Evolutionary conservation across 2,329 filamentous ascomycete species (phyloP).

Genomic region (Orbilia brochopaga): DNA sequence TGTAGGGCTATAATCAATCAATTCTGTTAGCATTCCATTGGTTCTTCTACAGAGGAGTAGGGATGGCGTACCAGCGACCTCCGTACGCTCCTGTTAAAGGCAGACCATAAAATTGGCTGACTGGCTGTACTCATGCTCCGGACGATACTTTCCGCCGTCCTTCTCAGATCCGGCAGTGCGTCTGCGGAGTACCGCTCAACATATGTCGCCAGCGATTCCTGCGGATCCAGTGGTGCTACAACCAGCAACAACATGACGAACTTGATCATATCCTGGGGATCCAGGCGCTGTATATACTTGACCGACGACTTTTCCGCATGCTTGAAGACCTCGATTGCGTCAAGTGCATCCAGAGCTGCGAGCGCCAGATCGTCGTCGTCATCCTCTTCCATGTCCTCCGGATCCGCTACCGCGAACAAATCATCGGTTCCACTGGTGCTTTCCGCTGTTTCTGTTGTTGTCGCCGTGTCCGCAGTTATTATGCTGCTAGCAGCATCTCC

Average conservation of each 20-base stretch:
- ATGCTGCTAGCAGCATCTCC: constrained; percentile 56
- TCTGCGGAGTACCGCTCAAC: constrained; percentile 66
- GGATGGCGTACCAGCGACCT: constrained; percentile 50
- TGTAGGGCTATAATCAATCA: constrained; percentile 63
- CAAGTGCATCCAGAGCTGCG: constrained; percentile 71
- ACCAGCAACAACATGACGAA: constrained; percentile 73
- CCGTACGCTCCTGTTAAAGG: constrained; percentile 52
- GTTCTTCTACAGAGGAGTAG: neutral
- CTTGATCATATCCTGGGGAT: constrained; percentile 74
- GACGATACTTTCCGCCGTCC: constrained; percentile 69
- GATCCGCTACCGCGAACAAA: constrained; percentile 60
- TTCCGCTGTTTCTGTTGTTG: constrained; percentile 26
- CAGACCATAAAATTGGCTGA: constrained; percentile 51
- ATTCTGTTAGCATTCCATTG: neutral
- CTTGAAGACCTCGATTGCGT: constrained; percentile 68
- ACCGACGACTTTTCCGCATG: constrained; percentile 63
- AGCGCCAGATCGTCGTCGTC: constrained; percentile 69
- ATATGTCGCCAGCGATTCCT: constrained; percentile 70
- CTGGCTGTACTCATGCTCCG: constrained; percentile 56
- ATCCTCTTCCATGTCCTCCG: constrained; percentile 58
- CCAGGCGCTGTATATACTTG: constrained; percentile 69
- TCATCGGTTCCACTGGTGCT: constrained; percentile 4
- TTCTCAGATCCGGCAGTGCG: constrained; percentile 65
- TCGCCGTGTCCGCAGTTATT: too few relatives aligned
- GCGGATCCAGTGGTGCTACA: constrained; percentile 68